phyloP scores from a whole-genome alignment of 495 filamentous ascomycete species.

The Haplographium delicatum region DNA sequence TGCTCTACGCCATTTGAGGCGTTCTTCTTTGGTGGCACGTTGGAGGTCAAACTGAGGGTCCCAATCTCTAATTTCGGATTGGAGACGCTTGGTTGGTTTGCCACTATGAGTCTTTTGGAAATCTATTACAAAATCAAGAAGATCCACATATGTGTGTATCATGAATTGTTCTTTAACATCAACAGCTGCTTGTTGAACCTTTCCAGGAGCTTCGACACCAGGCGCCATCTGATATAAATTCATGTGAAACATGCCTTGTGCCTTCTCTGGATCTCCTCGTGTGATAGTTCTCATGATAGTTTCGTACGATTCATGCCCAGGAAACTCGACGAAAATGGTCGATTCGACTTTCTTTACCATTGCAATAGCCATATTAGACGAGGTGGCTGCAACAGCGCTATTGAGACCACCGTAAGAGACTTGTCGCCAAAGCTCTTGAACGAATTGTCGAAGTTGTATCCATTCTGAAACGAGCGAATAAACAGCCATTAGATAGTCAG shows the following conservation, averaged over 20 bases:
- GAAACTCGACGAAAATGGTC: conserved; percentile 38
- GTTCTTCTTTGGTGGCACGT: conserved; percentile 30
- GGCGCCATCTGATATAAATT: conserved; percentile 14
- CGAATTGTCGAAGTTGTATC: conserved; percentile 28
- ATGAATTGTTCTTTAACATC: conserved; percentile 39
- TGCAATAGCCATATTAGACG: conserved; percentile 36
- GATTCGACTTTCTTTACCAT: conserved; percentile 34
- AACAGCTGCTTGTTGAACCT: conserved; percentile 16
- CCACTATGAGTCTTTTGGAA: conserved; percentile 40
- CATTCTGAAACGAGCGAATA: conserved; percentile 29
- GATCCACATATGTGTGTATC: conserved; percentile 36
- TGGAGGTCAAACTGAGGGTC: conserved; percentile 38
- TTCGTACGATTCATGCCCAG: conserved; percentile 35
- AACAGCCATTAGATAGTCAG: conserved; percentile 38
- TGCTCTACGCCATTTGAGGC: conserved; percentile 37
- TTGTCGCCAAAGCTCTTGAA: conserved; percentile 41
- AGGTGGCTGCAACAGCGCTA: conserved; percentile 37
- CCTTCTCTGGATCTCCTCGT: conserved; percentile 31
- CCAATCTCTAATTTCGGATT: conserved; percentile 34
- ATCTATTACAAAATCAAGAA: conserved; percentile 42
- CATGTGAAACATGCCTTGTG: conserved; percentile 25
- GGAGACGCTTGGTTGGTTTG: conserved; percentile 41
- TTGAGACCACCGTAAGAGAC: conserved; percentile 41
- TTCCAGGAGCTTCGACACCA: conserved; percentile 5
- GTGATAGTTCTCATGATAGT: conserved; percentile 34